phyloP scores from a whole-genome alignment of 2,329 filamentous ascomycete genomes.

The Elsinoe necatrix region DNA sequence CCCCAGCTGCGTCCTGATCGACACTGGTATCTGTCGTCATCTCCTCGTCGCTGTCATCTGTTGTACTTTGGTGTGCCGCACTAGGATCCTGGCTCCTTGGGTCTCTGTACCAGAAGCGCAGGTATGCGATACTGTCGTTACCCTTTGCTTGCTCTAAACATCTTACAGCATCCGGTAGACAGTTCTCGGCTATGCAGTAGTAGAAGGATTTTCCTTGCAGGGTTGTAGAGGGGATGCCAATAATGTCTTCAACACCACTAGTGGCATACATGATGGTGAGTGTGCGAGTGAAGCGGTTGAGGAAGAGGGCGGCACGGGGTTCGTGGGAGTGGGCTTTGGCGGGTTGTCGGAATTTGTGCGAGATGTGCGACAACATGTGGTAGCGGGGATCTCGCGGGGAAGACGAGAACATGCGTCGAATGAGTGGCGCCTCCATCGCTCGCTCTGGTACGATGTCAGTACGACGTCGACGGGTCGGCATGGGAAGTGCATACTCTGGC shows the following conservation, averaged over 20 bases:
- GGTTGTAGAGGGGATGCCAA: constrained; percentile 61
- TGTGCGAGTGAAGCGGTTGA: constrained; percentile 78
- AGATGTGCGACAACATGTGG: constrained; percentile 80
- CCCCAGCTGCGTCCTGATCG: constrained; percentile 42
- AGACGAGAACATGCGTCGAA: constrained; percentile 70
- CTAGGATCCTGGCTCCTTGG: constrained; percentile 48
- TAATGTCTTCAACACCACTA: constrained; percentile 62
- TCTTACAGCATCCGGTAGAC: constrained; percentile 64
- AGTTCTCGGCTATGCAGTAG: constrained; percentile 73
- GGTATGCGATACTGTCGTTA: constrained; percentile 83
- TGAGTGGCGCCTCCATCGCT: constrained; percentile 66
- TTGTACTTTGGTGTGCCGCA: constrained; percentile 38
- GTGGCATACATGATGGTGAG: constrained; percentile 82
- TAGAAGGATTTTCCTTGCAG: constrained; percentile 76
- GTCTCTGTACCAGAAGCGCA: constrained; percentile 77
- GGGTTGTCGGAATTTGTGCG: constrained; percentile 62
- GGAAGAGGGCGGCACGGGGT: constrained; percentile 71
- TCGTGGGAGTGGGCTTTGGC: constrained; percentile 55
- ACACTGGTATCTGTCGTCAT: constrained; percentile 43
- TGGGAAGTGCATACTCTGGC: constrained; percentile 49
- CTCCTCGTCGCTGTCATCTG: constrained; percentile 35
- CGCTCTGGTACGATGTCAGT: constrained; percentile 47
- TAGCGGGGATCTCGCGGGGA: constrained; percentile 77
- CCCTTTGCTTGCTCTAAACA: constrained; percentile 79
- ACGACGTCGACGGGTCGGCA: not conserved